Evolutionary conservation across 768 basidiomycete genomes (phyloP).

Genomic region (Butyriboletus loyo): DNA sequence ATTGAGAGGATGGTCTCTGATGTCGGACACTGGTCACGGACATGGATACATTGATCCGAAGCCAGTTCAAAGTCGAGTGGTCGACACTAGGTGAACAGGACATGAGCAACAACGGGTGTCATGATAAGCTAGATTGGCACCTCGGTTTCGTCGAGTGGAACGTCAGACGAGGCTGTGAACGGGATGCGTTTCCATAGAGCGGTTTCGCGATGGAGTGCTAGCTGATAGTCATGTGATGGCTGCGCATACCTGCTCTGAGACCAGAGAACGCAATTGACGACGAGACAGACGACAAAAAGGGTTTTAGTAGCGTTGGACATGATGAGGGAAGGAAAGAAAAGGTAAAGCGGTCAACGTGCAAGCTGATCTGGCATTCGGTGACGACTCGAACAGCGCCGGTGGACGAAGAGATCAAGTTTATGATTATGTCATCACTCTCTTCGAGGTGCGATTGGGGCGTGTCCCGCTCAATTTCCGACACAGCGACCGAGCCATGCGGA

Average conservation of each 20-base stretch:
- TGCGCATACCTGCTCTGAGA: conserved; percentile 54
- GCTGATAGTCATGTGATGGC: conserved; percentile 1
- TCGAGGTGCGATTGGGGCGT: neutral
- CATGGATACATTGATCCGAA: conserved; percentile 63
- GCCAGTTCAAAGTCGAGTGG: conserved; percentile 52
- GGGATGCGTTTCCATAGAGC: conserved; percentile 10
- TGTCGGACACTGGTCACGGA: conserved; percentile 51
- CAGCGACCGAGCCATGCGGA: neutral
- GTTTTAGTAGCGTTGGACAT: conserved; percentile 54
- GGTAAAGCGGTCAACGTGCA: neutral
- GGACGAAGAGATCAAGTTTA: neutral
- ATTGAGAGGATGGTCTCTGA: conserved; percentile 67
- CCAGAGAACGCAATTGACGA: conserved; percentile 63
- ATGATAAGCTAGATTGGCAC: neutral
- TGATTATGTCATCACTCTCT: conserved; percentile 15
- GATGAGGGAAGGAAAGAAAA: neutral
- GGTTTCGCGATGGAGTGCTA: neutral
- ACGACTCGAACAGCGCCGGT: neutral
- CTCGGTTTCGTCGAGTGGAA: conserved; percentile 2
- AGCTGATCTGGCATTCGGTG: neutral
- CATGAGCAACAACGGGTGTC: neutral
- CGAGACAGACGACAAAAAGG: conserved; percentile 50
- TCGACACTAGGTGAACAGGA: conserved; percentile 47
- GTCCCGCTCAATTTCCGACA: conserved; percentile 1
- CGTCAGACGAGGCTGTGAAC: neutral